Evolutionary conservation across 768 basidiomycete species (phyloP).

Genomic region (Chalciporus piperatus): DNA sequence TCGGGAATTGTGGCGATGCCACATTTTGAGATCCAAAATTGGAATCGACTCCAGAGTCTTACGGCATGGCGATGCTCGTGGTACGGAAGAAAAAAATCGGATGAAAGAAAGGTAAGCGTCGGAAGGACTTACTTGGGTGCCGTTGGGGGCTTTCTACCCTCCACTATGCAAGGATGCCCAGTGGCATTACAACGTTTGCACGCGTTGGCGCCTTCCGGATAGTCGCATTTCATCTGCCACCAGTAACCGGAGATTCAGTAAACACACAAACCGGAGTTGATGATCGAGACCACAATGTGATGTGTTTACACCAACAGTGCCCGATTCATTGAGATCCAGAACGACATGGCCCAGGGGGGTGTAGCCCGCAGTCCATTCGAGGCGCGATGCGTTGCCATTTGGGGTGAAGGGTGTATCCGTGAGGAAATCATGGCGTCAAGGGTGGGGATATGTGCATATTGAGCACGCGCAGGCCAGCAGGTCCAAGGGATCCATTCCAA

Average conservation of each 20-base stretch:
- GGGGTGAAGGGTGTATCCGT: constrained; percentile 1
- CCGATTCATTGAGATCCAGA: constrained; percentile 3
- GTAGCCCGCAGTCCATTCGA: constrained; percentile 7
- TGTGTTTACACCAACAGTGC: neutral
- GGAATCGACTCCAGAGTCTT: constrained; percentile 10
- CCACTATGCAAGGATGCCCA: constrained; percentile 78
- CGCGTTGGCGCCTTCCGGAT: constrained; percentile 67
- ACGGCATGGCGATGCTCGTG: constrained; percentile 25
- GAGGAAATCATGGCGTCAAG: constrained; percentile 2
- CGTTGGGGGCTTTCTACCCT: constrained; percentile 74
- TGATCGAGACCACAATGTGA: constrained; percentile 4
- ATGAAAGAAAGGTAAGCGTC: constrained; percentile 10
- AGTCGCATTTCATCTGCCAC: constrained; percentile 81
- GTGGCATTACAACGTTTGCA: constrained; percentile 74
- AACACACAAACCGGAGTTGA: constrained; percentile 11
- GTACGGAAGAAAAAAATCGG: constrained; percentile 2
- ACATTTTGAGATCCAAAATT: constrained; percentile 24
- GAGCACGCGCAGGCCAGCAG: neutral
- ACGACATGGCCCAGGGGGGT: constrained; percentile 9
- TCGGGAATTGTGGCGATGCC: constrained; percentile 18
- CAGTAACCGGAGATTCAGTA: constrained; percentile 9
- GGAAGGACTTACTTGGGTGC: constrained; percentile 72
- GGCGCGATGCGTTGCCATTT: constrained; percentile 10
- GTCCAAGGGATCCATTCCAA: constrained; percentile 5
- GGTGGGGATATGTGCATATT: constrained; percentile 2